Percentiles rank a stretch among this genome's conserved stretches.
Conservation (phyloP, 2,329 filamentous ascomycete species). For the Apiospora rasikravindrae region DNA sequence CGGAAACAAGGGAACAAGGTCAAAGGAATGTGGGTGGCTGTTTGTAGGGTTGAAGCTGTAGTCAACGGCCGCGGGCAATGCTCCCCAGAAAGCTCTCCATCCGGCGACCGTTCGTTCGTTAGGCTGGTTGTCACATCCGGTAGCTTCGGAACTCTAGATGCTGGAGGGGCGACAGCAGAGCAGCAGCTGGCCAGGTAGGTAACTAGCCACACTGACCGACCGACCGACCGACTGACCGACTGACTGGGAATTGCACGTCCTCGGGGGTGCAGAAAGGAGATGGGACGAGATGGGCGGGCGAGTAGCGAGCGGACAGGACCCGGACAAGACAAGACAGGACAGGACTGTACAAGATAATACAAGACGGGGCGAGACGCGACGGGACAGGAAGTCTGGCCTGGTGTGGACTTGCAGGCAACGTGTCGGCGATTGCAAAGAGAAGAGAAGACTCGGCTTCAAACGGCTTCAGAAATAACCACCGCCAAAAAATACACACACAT, state of each 20-base stretch:
- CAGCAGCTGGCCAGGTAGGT: neutral
- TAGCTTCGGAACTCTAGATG: neutral
- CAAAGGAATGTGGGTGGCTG: neutral
- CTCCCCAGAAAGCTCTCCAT: slow-evolving; percentile 17
- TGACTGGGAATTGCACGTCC: neutral
- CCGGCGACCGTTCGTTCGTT: slow-evolving; percentile 12
- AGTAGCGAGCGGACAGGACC: neutral
- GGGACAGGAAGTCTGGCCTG: neutral
- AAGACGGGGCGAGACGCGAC: neutral
- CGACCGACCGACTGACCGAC: neutral
- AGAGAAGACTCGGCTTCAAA: neutral
- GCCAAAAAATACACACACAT: too few species aligned
- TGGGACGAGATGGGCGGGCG: neutral
- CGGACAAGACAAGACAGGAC: neutral
- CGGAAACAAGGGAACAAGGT: neutral
- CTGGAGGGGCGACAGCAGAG: neutral
- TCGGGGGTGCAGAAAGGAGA: neutral
- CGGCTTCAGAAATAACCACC: neutral
- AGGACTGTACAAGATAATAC: neutral
- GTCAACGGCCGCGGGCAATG: slow-evolving; percentile 16
- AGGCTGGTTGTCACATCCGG: slow-evolving; percentile 8
- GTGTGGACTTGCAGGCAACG: neutral
- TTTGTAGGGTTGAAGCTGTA: neutral
- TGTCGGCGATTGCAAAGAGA: neutral
- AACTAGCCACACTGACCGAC: too few species aligned